Evolutionary conservation across 2,329 filamentous ascomycete genomes (phyloP).

Genomic region (Leptographium procerum): DNA sequence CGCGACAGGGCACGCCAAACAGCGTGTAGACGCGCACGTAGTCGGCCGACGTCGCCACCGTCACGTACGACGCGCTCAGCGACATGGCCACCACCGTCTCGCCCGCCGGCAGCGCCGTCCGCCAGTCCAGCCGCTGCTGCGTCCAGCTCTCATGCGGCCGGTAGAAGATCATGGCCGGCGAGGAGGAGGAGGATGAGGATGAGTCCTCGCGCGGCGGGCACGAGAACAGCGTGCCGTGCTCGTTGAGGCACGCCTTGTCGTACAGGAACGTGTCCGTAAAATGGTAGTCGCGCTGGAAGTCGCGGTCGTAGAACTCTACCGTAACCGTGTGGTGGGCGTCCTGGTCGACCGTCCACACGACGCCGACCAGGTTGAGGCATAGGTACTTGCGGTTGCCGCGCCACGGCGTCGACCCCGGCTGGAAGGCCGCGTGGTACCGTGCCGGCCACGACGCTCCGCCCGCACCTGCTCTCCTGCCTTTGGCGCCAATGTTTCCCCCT

Average conservation of each 20-base stretch:
- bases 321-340: slow-evolving; percentile 89
- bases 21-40: slow-evolving; percentile 90
- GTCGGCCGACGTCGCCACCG: slow-evolving; percentile 73
- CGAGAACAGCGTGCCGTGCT: slow-evolving; percentile 76
- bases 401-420: slow-evolving; percentile 93
- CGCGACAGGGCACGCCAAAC: slow-evolving; percentile 77
- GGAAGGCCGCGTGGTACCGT: slow-evolving; percentile 72
- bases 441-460: slow-evolving; percentile 37
- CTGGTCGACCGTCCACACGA: slow-evolving; percentile 95
- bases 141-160: slow-evolving; percentile 97
- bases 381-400: slow-evolving; percentile 87
- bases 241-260: slow-evolving; percentile 86
- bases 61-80: slow-evolving; percentile 80
- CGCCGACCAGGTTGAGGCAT: slow-evolving; percentile 84
- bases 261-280: slow-evolving; percentile 95
- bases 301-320: slow-evolving; percentile 94
- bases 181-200: too few species aligned
- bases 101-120: slow-evolving; percentile 74
- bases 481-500: slow-evolving; percentile 16
- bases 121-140: slow-evolving; percentile 75
- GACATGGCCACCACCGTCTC: slow-evolving; percentile 83
- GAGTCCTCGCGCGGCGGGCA: slow-evolving; percentile 51
- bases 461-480: background rate
- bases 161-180: slow-evolving; percentile 80
- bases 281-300: slow-evolving; percentile 86